phyloP scores from a whole-genome alignment of 2,329 filamentous ascomycete genomes.

The Pseudogymnoascus sp. region DNA sequence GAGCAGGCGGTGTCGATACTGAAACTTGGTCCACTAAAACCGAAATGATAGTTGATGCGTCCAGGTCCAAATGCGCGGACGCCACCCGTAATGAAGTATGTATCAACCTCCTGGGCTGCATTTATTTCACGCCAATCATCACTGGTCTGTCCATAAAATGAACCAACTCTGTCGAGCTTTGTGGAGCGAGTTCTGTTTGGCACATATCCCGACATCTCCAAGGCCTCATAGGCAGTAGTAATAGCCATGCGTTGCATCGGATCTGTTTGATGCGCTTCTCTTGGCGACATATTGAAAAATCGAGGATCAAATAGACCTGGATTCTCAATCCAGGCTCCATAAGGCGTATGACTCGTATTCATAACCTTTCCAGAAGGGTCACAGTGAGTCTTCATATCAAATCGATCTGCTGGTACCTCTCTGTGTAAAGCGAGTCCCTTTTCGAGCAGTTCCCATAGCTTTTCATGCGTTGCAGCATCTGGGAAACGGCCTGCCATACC shows the following conservation, averaged over 20 bases:
- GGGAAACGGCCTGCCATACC: constrained; percentile 75
- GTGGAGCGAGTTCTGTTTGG: constrained; percentile 26
- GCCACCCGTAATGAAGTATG: constrained; percentile 27
- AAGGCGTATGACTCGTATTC: constrained; percentile 70
- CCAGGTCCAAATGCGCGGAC: constrained; percentile 28
- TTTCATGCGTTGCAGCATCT: constrained; percentile 60
- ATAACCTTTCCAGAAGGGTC: constrained; percentile 64
- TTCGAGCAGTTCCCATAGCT: constrained; percentile 66
- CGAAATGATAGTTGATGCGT: constrained; percentile 35
- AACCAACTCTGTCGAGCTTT: constrained; percentile 35
- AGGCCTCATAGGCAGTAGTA: constrained; percentile 69
- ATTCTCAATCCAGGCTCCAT: constrained; percentile 63
- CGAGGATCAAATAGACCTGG: constrained; percentile 72
- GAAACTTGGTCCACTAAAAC: constrained; percentile 35
- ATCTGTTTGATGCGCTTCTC: constrained; percentile 72
- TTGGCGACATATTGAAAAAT: constrained; percentile 82
- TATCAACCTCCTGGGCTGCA: constrained; percentile 25
- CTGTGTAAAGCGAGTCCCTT: constrained; percentile 68
- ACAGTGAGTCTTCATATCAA: constrained; percentile 61
- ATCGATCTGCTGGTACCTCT: constrained; percentile 58
- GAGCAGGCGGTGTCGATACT: constrained; percentile 37
- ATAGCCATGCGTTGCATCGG: constrained; percentile 73
- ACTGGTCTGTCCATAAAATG: constrained; percentile 27
- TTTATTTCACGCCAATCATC: constrained; percentile 29
- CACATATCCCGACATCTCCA: constrained; percentile 74